phyloP scores from a whole-genome alignment of 305 asterid genomes.

The Caryopteris hybrid region DNA sequence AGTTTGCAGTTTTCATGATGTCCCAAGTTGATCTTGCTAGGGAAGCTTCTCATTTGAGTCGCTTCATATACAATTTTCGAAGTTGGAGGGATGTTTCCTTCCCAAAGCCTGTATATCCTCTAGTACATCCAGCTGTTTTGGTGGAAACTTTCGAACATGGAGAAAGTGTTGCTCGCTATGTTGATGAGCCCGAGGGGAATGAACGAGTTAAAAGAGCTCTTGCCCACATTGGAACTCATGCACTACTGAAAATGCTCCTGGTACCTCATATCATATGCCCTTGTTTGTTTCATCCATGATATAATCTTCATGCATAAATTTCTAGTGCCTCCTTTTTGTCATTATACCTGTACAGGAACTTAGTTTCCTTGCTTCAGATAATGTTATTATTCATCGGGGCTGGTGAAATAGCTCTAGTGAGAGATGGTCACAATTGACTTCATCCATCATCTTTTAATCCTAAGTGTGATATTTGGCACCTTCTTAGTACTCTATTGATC shows the following conservation, averaged over 20 bases:
- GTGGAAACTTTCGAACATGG: constrained; percentile 97
- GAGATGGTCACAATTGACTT: neutral
- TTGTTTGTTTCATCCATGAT: neutral
- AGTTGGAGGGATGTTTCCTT: constrained; percentile 91
- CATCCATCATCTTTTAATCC: constrained; percentile 7
- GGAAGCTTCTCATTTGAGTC: constrained; percentile 96
- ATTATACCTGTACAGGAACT: neutral
- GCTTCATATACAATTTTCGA: constrained; percentile 85
- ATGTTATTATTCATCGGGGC: neutral
- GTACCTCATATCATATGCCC: constrained; percentile 30
- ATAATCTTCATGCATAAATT: constrained; percentile 6
- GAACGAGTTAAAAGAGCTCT: constrained; percentile 77
- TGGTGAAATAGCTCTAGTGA: neutral
- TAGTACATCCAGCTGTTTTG: constrained; percentile 94
- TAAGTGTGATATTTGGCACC: constrained; percentile 1
- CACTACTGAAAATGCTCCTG: constrained; percentile 95
- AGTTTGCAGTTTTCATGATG: constrained; percentile 95
- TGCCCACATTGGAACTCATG: constrained; percentile 97
- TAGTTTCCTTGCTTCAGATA: neutral
- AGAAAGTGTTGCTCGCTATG: constrained; percentile 79
- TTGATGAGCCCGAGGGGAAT: constrained; percentile 69
- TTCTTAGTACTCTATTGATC: neutral
- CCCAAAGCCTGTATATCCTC: constrained; percentile 92
- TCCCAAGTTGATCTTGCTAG: constrained; percentile 97
- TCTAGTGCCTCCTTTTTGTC: constrained; percentile 2